phyloP scores from a whole-genome alignment of 2,329 filamentous ascomycete genomes.

The Trichoderma sp. region DNA sequence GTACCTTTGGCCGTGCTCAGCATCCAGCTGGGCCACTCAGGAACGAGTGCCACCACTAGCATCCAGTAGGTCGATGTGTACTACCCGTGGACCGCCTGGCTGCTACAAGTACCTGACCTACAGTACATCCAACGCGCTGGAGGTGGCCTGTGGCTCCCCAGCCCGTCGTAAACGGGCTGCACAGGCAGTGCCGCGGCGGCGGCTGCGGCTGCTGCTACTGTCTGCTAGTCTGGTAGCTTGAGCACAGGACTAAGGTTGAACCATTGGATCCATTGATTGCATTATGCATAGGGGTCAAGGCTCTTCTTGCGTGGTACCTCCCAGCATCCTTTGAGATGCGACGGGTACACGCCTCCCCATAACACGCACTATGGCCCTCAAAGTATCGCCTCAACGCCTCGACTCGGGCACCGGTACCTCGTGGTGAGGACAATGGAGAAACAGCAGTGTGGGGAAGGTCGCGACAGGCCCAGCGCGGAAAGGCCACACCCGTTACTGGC shows the following conservation, averaged over 20 bases:
- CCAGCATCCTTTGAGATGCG: background rate
- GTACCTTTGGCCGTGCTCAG: background rate
- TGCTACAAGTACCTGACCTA: background rate
- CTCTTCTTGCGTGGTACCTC: background rate
- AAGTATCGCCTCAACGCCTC: background rate
- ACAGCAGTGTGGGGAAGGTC: constrained; percentile 20
- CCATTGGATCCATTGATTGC: background rate
- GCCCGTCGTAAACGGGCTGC: background rate
- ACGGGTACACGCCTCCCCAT: background rate
- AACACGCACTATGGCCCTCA: background rate
- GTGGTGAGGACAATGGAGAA: constrained; percentile 19
- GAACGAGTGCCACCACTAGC: constrained; percentile 1
- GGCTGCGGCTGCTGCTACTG: background rate
- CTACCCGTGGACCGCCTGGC: background rate
- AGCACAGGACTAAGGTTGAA: background rate
- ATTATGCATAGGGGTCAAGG: constrained; percentile 10
- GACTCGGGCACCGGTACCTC: background rate
- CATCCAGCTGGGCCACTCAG: background rate
- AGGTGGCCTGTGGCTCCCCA: background rate
- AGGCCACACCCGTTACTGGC: constrained; percentile 18
- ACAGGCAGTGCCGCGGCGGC: background rate
- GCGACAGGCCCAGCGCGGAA: constrained; percentile 19
- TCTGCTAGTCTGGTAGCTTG: background rate
- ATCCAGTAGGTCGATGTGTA: background rate
- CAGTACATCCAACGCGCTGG: background rate